phyloP scores from a whole-genome alignment of 768 basidiomycete genomes.

The Rhodocollybia butyracea region DNA sequence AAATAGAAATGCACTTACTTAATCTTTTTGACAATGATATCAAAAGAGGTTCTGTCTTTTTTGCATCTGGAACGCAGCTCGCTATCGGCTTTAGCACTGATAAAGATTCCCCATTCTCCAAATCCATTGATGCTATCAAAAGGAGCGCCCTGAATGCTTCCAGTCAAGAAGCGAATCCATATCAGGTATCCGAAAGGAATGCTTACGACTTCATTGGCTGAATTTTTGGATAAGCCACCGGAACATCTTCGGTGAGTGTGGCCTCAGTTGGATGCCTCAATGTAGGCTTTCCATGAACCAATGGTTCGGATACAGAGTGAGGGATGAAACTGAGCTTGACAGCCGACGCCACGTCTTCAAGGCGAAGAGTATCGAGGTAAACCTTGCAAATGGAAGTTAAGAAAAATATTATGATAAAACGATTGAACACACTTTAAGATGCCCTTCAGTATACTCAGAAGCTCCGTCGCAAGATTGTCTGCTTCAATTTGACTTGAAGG shows the following conservation, averaged over 20 bases:
- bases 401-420: background rate
- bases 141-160: slow-evolving; percentile 44
- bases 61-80: slow-evolving; percentile 46
- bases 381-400: background rate
- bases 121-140: slow-evolving; percentile 59
- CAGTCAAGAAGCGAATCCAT: no score
- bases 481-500: background rate
- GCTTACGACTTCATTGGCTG: slow-evolving; percentile 56
- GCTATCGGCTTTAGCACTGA: slow-evolving; percentile 47
- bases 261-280: background rate
- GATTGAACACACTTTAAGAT: background rate
- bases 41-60: slow-evolving; percentile 43
- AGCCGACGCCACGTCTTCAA: background rate
- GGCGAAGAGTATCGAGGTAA: background rate
- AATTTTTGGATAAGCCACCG: slow-evolving; percentile 39
- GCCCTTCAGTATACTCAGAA: background rate
- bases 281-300: no score
- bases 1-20: slow-evolving; percentile 34
- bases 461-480: background rate
- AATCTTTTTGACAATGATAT: slow-evolving; percentile 65
- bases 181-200: background rate
- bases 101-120: slow-evolving; percentile 61
- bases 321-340: background rate
- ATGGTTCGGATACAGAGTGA: background rate
- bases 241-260: slow-evolving; percentile 6